phyloP scores from a whole-genome alignment of 2,329 filamentous ascomycete species.

The Dothideomycetes sp. region DNA sequence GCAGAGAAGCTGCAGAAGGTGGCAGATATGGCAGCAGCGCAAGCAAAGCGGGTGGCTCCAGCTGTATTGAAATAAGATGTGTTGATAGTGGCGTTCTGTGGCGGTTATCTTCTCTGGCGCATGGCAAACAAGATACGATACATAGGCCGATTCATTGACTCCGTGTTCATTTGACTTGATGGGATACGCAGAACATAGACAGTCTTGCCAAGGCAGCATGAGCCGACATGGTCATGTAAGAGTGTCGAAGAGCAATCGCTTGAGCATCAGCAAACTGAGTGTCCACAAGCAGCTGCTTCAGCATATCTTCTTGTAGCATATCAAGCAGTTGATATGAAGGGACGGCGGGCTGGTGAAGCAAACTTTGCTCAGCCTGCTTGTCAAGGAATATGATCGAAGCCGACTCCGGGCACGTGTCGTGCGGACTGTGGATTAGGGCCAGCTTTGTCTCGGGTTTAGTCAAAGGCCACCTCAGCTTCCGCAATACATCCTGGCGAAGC shows the following conservation, averaged over 20 bases:
- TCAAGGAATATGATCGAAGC: not conserved
- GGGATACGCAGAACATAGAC: not conserved
- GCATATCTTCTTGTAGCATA: not conserved
- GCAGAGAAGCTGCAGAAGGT: constrained; percentile 61
- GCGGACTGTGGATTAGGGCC: not conserved
- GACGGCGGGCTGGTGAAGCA: too few relatives aligned
- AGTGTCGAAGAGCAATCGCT: constrained; percentile 1
- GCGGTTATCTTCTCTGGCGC: too few relatives aligned
- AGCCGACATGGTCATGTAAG: constrained; percentile 9
- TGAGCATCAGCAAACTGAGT: constrained; percentile 1
- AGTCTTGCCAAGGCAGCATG: constrained; percentile 4
- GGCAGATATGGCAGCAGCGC: constrained; percentile 52
- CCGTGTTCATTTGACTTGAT: too few relatives aligned
- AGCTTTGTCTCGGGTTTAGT: not conserved
- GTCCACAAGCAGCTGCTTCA: not conserved
- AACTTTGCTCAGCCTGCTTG: too few relatives aligned
- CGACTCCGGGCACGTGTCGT: not conserved
- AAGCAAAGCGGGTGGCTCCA: constrained; percentile 44
- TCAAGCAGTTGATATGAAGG: not conserved
- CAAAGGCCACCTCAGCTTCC: constrained; percentile 36
- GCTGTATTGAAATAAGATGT: constrained; percentile 36
- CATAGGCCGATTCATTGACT: too few relatives aligned
- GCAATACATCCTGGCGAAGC: constrained; percentile 40
- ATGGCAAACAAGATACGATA: too few relatives aligned
- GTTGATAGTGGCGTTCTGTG: not conserved